Evolutionary conservation across 2,329 filamentous ascomycete genomes (phyloP).

Genomic region (Lachnum nothofagi): DNA sequence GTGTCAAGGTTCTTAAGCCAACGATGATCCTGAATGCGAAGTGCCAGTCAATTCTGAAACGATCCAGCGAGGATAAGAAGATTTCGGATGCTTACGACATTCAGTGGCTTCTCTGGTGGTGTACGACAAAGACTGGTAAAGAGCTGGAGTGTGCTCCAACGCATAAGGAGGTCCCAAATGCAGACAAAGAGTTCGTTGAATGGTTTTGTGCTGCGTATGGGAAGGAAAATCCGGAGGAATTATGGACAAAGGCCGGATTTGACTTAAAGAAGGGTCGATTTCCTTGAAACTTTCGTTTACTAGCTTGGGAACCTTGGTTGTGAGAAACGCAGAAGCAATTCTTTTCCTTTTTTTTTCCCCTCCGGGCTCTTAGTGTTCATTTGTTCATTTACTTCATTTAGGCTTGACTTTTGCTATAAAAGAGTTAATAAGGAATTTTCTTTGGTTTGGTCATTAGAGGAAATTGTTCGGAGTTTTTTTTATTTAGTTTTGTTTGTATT

Average conservation of each 20-base stretch:
- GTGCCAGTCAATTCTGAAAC: slow-evolving; percentile 6
- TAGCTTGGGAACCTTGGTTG: too few relatives aligned
- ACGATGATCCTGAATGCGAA: slow-evolving; percentile 12
- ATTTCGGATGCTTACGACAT: slow-evolving; percentile 10
- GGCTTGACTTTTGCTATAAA: too few relatives aligned
- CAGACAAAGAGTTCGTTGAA: background rate
- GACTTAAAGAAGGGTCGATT: background rate
- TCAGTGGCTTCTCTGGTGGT: slow-evolving; percentile 6
- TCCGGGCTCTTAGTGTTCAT: too few relatives aligned
- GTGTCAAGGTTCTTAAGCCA: slow-evolving; percentile 11
- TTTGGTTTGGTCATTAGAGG: too few relatives aligned
- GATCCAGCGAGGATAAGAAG: slow-evolving; percentile 3
- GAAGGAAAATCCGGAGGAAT: background rate
- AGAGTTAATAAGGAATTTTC: too few relatives aligned
- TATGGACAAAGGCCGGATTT: background rate
- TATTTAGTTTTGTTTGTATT: too few relatives aligned
- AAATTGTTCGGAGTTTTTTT: too few relatives aligned
- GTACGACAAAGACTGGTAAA: background rate
- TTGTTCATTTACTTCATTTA: too few relatives aligned
- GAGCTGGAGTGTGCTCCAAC: too few relatives aligned
- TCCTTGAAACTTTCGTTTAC: too few relatives aligned
- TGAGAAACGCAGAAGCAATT: too few relatives aligned
- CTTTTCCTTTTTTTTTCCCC: too few relatives aligned
- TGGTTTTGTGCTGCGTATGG: background rate
- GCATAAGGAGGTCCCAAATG: background rate